phyloP scores from a whole-genome alignment of 1,284 basidiomycete genomes.

The Cerioporus squamosus region DNA sequence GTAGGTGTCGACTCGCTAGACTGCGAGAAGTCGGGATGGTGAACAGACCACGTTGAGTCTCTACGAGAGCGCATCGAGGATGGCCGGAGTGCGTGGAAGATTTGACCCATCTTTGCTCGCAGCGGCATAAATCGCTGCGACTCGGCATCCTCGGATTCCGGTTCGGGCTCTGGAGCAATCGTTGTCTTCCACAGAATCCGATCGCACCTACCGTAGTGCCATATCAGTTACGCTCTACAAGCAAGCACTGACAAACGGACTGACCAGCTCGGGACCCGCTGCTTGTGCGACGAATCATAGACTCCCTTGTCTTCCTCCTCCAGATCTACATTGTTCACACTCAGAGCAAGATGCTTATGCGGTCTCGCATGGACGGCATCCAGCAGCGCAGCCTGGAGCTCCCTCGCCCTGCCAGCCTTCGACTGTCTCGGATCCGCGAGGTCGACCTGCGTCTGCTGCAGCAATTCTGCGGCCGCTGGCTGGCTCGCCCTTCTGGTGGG shows the following conservation, averaged over 20 bases:
- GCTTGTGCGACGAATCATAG: slow-evolving; percentile 79
- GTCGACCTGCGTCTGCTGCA: slow-evolving; percentile 8
- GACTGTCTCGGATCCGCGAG: slow-evolving; percentile 19
- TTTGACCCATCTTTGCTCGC: slow-evolving; percentile 52
- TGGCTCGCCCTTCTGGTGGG: slow-evolving; percentile 16
- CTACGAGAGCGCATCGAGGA: slow-evolving; percentile 45
- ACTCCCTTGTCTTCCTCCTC: slow-evolving; percentile 59
- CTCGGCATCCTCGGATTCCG: slow-evolving; percentile 41
- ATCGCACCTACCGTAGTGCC: slow-evolving; percentile 61
- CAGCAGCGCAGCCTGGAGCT: slow-evolving; percentile 18
- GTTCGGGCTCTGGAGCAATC: slow-evolving; percentile 49
- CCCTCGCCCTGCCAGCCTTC: slow-evolving; percentile 14
- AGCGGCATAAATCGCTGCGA: slow-evolving; percentile 33
- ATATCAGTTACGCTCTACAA: neutral
- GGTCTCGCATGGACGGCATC: slow-evolving; percentile 20
- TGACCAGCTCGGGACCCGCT: slow-evolving; percentile 82
- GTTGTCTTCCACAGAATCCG: slow-evolving; percentile 81
- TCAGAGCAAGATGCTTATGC: slow-evolving; percentile 29
- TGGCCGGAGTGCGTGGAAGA: slow-evolving; percentile 61
- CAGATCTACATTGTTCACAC: slow-evolving; percentile 40
- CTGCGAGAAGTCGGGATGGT: slow-evolving; percentile 18
- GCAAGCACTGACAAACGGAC: slow-evolving; percentile 20
- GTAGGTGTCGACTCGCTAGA: neutral
- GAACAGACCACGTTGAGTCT: slow-evolving; percentile 39
- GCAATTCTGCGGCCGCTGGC: neutral